Evolutionary conservation across 2,329 filamentous ascomycete species (phyloP), one percentile per base, ranked within the genome.

Genomic region (Hypocrella siamensis): DNA sequence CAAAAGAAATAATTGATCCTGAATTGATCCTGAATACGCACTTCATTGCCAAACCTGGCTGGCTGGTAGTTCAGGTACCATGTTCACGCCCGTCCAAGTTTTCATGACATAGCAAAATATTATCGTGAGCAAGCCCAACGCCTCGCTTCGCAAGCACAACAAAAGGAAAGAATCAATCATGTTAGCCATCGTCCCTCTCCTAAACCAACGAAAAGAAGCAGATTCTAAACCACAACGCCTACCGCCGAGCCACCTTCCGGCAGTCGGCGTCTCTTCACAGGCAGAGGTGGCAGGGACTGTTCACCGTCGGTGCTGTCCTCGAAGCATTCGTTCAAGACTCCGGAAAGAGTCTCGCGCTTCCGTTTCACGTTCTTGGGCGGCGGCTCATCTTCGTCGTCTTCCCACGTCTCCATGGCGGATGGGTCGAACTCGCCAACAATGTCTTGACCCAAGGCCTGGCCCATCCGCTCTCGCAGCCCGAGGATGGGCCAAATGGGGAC

Each of bases 401-500:
- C 56, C 53, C 59, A 67, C 2, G 58, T 63, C 34, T 66, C 60
- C 31, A 69, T 61, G 12, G 49, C 44, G 6, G 52, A 45, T 1
- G 43, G 35, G 31, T 61, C 51, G 30, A 60, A 53, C 2, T 36
- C 31, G 1, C 66, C 66, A 4, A 67, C 61, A 10, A 70, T 40
- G 4, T 69, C 65, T 14, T 50, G 46, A 6, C 68, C 67, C 0
- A 74, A 49, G 3, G 65, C 68, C 38, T 59, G 58, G 25, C 64
- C 65, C 1, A 74, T 52, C 5, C 69, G 60, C 44, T 72, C 67
- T 36, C 63, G 61, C 6, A 74, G 54, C 4, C 67, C 68, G 1
- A 68, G 43, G 5, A 70, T 55, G 0, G 69, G 69, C 65, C 65
- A 72, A 17, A 65, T 54, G 0, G 63, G 61, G 2, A 73, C 63